These are phyloP conservation scores for Phytophthora parvispora DNA, from an alignment of 352 stramenopile genomes.

Conservation along the genomic window DNA sequence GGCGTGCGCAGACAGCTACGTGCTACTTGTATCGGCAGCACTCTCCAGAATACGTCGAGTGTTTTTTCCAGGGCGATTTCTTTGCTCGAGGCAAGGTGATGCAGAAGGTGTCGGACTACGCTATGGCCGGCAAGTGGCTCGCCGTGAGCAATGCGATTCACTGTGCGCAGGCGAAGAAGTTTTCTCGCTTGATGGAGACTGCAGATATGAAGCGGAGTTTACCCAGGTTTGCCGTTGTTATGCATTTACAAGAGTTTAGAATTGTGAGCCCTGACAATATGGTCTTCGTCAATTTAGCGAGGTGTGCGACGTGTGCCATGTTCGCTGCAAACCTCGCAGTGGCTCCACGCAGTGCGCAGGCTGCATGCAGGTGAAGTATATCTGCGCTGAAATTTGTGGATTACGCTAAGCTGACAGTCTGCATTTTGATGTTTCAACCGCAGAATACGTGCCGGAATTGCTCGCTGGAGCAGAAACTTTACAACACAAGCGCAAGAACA, in stretches of 20 bases:
- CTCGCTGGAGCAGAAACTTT: slow-evolving; percentile 31
- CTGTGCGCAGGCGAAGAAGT: slow-evolving; percentile 37
- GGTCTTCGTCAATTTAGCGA: slow-evolving; percentile 15
- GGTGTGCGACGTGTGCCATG: slow-evolving; percentile 40
- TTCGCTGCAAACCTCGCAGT: slow-evolving; percentile 21
- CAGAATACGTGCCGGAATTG: slow-evolving; percentile 46
- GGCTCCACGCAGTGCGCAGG: slow-evolving; percentile 29
- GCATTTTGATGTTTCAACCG: neutral
- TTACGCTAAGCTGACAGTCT: neutral
- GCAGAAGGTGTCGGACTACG: slow-evolving; percentile 44
- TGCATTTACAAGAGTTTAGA: too few relatives aligned
- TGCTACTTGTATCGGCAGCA: slow-evolving; percentile 44
- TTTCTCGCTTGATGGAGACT: slow-evolving; percentile 36
- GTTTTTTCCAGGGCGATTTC: slow-evolving; percentile 48
- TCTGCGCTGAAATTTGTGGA: neutral
- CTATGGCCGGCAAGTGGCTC: slow-evolving; percentile 52
- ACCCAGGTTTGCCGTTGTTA: slow-evolving; percentile 28
- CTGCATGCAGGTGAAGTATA: slow-evolving; percentile 34
- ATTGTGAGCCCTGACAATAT: neutral
- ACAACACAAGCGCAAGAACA: slow-evolving; percentile 31
- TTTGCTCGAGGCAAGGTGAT: slow-evolving; percentile 34
- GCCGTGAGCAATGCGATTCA: slow-evolving; percentile 34
- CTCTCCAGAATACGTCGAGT: slow-evolving; percentile 32
- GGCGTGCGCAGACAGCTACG: slow-evolving; percentile 36
- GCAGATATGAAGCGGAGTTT: slow-evolving; percentile 14